Conservation (phyloP, 2,329 filamentous ascomycete species). For the Colletotrichum salicis region DNA sequence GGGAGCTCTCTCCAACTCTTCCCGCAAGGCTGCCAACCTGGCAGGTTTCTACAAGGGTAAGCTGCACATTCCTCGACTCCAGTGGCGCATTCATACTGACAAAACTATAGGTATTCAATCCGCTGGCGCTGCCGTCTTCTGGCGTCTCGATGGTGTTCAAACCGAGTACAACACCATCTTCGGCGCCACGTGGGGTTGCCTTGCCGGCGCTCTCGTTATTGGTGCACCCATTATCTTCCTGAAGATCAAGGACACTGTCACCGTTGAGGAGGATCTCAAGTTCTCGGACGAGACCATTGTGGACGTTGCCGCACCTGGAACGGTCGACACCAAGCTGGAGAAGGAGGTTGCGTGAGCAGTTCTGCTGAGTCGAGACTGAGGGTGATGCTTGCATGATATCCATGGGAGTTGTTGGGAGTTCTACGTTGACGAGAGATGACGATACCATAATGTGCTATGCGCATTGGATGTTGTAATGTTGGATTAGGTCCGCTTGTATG, state of each 20-base stretch:
- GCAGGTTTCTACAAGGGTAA: conserved; percentile 83
- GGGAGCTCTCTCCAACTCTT: conserved; percentile 92
- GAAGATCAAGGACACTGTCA: conserved; percentile 84
- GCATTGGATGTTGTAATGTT: not conserved
- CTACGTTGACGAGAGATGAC: conserved; percentile 15
- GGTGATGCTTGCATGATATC: conserved; percentile 8
- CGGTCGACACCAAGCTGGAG: conserved; percentile 11
- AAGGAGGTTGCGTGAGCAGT: conserved; percentile 17
- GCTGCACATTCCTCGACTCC: conserved; percentile 18
- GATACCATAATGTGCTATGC: conserved; percentile 3
- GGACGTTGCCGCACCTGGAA: conserved; percentile 66
- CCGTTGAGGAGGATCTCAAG: conserved; percentile 82
- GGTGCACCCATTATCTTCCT: conserved; percentile 82
- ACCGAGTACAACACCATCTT: conserved; percentile 79
- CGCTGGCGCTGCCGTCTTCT: conserved; percentile 82
- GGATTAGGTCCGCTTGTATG: not conserved
- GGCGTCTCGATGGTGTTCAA: conserved; percentile 72
- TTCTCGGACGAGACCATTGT: conserved; percentile 85
- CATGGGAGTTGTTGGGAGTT: not conserved
- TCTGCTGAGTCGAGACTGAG: not conserved
- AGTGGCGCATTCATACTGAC: conserved; percentile 33
- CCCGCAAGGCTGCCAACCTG: conserved; percentile 90
- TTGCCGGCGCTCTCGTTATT: conserved; percentile 77
- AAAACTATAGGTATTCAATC: conserved; percentile 72
- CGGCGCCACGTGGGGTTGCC: conserved; percentile 76